Base-by-base conservation (phyloP, 108 stramenopile genomes). In the Asterionellopsis glacialis region DNA sequence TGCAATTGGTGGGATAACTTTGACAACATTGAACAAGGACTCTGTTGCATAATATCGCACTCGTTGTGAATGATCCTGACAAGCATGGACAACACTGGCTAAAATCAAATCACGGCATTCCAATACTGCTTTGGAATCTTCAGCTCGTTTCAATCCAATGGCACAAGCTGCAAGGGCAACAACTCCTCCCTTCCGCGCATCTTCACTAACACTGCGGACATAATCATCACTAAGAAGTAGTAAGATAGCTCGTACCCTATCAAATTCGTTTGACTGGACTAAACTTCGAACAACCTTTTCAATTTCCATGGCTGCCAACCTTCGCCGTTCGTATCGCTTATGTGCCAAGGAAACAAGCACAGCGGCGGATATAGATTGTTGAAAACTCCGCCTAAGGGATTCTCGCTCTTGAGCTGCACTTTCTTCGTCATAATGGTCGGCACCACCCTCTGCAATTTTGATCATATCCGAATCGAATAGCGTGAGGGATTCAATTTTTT, bases 271-370 rank as follows among this genome's bases (percentile, higher is more conserved):
- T 64, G 80, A 79, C 43, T 79, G 68, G 0, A 82, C 88, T 45
- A 90, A 57, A 11, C 75, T 52, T 25, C 88, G 73, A 11, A 90
- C 83, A n/a, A 88, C 87, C 68, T 90, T 90, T 79, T 90, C 87
- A 70, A 93, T 93, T 64, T 93, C 92, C 87, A 90, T 90, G 54
- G 92, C 88, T 3, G 92, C 92, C 57, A 93, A 71, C 45, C 88
- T 70, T 13, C 92, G 70, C 43, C 92, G 83, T 71, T 93, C 92
- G 58, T 93, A 88, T 23, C 88, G 80, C 62, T 93, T 93, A 69
- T 93, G 92, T 41, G 92, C 92, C 65, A 93, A 57, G 33, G 77
- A 77, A n/a, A 90, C 92, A 25, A 93, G 58, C 1, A 93, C 88
- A 27, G 88, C 84, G 9, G 92, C 84, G 50, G 73, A 80, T 11